Evolutionary conservation across 805 yeast species (phyloP), one percentile per base, ranked within the genome.

Genomic region (Danielozyma ontarioensis): DNA sequence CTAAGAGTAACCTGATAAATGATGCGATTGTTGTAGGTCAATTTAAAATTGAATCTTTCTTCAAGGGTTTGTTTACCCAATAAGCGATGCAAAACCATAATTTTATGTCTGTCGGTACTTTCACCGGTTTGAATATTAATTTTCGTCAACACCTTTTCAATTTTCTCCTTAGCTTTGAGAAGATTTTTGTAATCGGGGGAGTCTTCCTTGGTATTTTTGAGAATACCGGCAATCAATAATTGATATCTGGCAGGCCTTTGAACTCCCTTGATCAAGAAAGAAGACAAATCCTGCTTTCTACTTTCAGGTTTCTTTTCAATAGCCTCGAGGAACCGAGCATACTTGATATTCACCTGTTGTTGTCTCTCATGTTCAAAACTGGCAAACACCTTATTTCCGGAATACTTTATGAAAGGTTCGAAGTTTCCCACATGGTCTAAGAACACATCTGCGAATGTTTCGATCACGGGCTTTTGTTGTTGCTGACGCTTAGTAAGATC

Each of bases 201-300:
- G 17, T 78, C 83, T n/a, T 81, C 80, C 33, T 72, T 75, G 0
- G 97, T 88, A 42, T 78, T 76, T 55, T 93, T 90, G 43, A 86
- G 67, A 23, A 93, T 84, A 30, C 90, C 93, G 36, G 76, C 80
- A 15, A 90, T 68, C 36, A 93, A 68, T 31, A 93, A 64, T 43
- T 95, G 96, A 60, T 93, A 93, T 45, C 97, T 71, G 7, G 97
- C 97, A 21, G 96, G 88, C 55, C 98, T 76, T 12, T 96, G 88
- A 2, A 95, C 89, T 32, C 97, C 97, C 51, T 90, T 94, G 5
- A 96, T 86, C 42, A 93, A 70, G 51, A 88, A 93, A 0, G 97
- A 93, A 17, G 90, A 84, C 34, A 93, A 79, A 59, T 94, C 97
- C 39, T 90, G 77, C 60, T 88, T 85, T 50, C 95, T 74, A 24